Base-by-base conservation (phyloP, 2,329 filamentous ascomycete genomes). In the Madurella mycetomatis region DNA sequence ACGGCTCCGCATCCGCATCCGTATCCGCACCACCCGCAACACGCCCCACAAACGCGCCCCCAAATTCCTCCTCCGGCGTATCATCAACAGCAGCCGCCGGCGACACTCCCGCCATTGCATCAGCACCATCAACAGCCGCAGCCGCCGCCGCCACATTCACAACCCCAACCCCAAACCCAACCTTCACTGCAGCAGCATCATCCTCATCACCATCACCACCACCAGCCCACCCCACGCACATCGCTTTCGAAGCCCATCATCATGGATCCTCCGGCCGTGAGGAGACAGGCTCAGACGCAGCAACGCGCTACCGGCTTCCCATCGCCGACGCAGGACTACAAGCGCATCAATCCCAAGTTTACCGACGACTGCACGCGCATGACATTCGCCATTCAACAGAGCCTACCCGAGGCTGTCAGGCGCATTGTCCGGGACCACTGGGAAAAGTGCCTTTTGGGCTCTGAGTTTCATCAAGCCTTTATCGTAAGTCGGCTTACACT, bases 391-490 rank as follows among this genome's bases (percentile, higher is more conserved):
- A 65, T 82, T 4, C 68, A 71, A 15, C 70, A 71, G 41, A 67
- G 73, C 13, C 59, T 73, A 7, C 69, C 77, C 0, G 68, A 74
- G 32, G 71, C 73, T n/a, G 75, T 81, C 17, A 72, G 78, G 12
- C 73, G 75, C 43, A 72, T 72, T 1, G 60, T 82, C 11, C 71
- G 79, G 19, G 78, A 80, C 56, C 71, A 76, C 51, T 80, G 77
- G 75, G 68, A 78, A 41, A 79, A 75, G 59, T 74, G 73, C 16
- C 57, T 81, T 2, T 51, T 75, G 3, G 79, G 79, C 9, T 78
- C 76, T 4, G 74, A 79, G 11, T 81, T 78, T 54, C 79, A 82
- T 56, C 69, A 74, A 41, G 72, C 74, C 2, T 82, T 82, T 57
- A 53, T 82, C 50, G 78, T 82, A 65, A 70, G 78, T 74, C 30